phyloP scores from a whole-genome alignment of 306 rosid genomes.

The Cicer arietinum region DNA sequence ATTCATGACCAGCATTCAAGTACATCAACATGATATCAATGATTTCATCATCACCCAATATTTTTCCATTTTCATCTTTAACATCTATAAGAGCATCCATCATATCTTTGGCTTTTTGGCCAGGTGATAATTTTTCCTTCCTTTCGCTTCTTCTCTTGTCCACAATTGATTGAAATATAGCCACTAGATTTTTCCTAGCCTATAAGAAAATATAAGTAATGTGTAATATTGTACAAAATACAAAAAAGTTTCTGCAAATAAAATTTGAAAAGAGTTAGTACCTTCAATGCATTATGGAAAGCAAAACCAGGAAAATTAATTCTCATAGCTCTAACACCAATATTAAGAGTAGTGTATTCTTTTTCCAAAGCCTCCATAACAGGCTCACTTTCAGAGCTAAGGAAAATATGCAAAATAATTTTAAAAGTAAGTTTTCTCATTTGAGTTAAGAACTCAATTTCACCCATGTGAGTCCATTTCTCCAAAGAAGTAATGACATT shows the following conservation, averaged over 20 bases:
- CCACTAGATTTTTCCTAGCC: constrained; percentile 66
- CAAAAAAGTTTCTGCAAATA: too few relatives aligned
- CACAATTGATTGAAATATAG: constrained; percentile 60
- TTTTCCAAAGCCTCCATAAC: constrained; percentile 67
- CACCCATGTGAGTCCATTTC: constrained; percentile 66
- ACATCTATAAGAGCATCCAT: constrained; percentile 75
- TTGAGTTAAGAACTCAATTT: constrained; percentile 68
- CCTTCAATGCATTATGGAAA: constrained; percentile 71
- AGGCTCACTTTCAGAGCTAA: constrained; percentile 62
- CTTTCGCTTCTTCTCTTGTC: constrained; percentile 51
- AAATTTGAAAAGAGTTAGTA: not conserved
- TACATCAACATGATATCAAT: constrained; percentile 83
- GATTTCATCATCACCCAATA: constrained; percentile 68
- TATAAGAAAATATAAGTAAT: constrained; percentile 18
- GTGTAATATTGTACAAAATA: not conserved
- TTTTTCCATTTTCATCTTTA: constrained; percentile 74
- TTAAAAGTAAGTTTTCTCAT: constrained; percentile 63
- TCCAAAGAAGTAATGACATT: constrained; percentile 52
- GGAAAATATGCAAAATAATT: constrained; percentile 70
- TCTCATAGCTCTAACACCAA: constrained; percentile 78
- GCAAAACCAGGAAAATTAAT: constrained; percentile 83
- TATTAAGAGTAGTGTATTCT: constrained; percentile 66
- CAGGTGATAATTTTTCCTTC: not conserved
- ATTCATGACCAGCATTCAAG: constrained; percentile 93
- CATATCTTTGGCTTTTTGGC: constrained; percentile 65